Percentiles rank a stretch among this genome's conserved stretches.
phyloP scores from a whole-genome alignment of 768 basidiomycete species.

The Xerocomellus intermedius region DNA sequence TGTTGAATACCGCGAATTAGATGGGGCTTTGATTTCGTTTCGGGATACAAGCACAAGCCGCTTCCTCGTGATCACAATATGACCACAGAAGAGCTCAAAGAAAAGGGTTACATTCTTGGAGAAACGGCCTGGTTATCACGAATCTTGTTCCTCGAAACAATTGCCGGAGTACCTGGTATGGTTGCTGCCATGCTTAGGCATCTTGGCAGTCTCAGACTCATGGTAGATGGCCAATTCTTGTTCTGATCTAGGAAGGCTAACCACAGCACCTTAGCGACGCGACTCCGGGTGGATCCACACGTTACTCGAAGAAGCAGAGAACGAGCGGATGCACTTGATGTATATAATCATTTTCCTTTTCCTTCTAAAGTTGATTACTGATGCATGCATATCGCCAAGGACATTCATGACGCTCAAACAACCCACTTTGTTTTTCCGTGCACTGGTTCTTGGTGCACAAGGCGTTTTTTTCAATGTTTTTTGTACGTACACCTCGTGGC shows the following conservation, averaged over 20 bases:
- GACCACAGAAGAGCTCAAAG: conserved; percentile 69
- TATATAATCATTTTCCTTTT: conserved; percentile 26
- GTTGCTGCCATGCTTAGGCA: conserved; percentile 89
- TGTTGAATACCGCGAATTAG: conserved; percentile 32
- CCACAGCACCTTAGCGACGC: conserved; percentile 37
- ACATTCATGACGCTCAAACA: conserved; percentile 93
- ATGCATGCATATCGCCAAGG: conserved; percentile 41
- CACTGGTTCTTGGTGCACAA: conserved; percentile 84
- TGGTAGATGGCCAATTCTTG: conserved; percentile 50
- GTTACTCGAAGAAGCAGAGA: conserved; percentile 90
- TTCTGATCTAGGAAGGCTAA: conserved; percentile 6
- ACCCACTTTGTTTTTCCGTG: conserved; percentile 78
- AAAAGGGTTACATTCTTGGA: conserved; percentile 69
- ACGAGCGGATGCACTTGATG: conserved; percentile 96
- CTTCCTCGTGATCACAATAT: conserved; percentile 62
- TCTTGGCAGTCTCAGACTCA: conserved; percentile 80
- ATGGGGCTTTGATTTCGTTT: conserved; percentile 77
- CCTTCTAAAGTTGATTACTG: conserved; percentile 8
- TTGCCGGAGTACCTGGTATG: conserved; percentile 97
- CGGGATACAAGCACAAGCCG: conserved; percentile 77
- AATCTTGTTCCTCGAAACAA: conserved; percentile 75
- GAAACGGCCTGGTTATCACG: conserved; percentile 75
- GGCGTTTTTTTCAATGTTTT: conserved; percentile 90
- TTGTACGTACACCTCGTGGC: conserved; percentile 47
- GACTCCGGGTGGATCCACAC: conserved; percentile 87